Base-by-base conservation (phyloP, 768 basidiomycete genomes). In the Macrolepiota dolichaula region DNA sequence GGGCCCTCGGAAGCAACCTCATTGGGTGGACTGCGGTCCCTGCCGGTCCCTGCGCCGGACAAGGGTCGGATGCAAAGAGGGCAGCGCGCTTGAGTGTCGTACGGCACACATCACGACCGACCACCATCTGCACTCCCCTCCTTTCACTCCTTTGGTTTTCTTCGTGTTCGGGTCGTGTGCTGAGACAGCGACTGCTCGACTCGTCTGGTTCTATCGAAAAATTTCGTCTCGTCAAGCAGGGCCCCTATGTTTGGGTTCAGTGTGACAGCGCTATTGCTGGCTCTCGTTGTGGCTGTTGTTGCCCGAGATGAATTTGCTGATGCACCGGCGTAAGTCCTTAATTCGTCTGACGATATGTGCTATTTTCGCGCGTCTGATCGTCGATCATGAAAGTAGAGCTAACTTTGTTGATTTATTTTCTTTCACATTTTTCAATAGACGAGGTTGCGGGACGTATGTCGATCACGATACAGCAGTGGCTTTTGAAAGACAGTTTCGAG, bases 401-500 rank as follows among this genome's bases (percentile, higher is more conserved):
- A 25, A 29, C 9, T n/a, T 53, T 17, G 32, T n/a, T 36, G n/a
- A 53, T 9, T 12, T 11, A 12, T 22, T n/a, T 17, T 54, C 22
- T n/a, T 35, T 44, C 1, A 46, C 17, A 9, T 19, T 44, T 9
- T 13, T 53, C 42, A 27, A 38, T 29, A 57, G 57, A 54, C 46
- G 58, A 42, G 63, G 61, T 42, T 70, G 69, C 51, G 69, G 67
- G 36, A 69, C 69, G 9, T 50, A 64, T 22, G 64, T 68, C 1
- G 64, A 66, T 6, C 63, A 66, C 1, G 68, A 69, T 29, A 65
- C 29, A 27, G 37, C 19, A 9, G 49, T 50, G 19, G 17, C 19
- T 24, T 58, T 58, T 6, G 57, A 58, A 35, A 50, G 25, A 10
- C 46, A 50, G 36, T 58, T 58, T 27, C 25, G 19, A 22, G 46